Base-by-base conservation (phyloP, 768 basidiomycete species). In the Russula sp. region DNA sequence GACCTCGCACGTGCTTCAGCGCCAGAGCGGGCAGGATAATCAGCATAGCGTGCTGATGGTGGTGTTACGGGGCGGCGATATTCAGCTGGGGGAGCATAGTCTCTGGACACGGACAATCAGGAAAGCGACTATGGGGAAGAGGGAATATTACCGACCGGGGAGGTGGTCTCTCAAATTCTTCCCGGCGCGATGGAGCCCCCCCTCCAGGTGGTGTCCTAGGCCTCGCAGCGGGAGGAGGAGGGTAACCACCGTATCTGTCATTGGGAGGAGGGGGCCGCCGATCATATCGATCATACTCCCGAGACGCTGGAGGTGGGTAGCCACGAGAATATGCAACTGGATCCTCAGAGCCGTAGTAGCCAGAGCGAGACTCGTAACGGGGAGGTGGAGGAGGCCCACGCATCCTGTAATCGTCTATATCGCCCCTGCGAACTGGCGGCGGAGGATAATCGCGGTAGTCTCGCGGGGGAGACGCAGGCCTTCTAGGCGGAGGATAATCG, bases 361-460 rank as follows among this genome's bases (percentile, higher is more conserved):
- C 72, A 39, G 72, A 79, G 50, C 88, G 82, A 47, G 73, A 60
- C 11, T 83, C 80, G 61, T 83, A 78, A 66, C 81, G 78, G 66
- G 84, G 80, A 57, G 81, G 76, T 34, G 82, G 72, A n/a, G 76
- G 74, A 58, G 78, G 72, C 59, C 81, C 86, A 49, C 86, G 79
- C 67, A 72, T 68, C 68, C 85, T 79, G 66, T 83, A 85, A 52
- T 91, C 90, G 66, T 92, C 87, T 67, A 83, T 79, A 51, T 91
- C 87, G 60, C 85, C 81, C 66, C 76, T 74, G 63, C 77, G 68
- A 65, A 76, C 73, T 62, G 78, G 73, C 45, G 78, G 76, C 41
- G 76, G 74, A 63, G 79, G 77, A 72, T 86, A 84, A 60, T 89
- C 88, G 42, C 86, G 78, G 68, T 82, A 83, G 11, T 88, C 88